phyloP scores from a whole-genome alignment of 257 asterid genomes.

The Penstemon eatonii region DNA sequence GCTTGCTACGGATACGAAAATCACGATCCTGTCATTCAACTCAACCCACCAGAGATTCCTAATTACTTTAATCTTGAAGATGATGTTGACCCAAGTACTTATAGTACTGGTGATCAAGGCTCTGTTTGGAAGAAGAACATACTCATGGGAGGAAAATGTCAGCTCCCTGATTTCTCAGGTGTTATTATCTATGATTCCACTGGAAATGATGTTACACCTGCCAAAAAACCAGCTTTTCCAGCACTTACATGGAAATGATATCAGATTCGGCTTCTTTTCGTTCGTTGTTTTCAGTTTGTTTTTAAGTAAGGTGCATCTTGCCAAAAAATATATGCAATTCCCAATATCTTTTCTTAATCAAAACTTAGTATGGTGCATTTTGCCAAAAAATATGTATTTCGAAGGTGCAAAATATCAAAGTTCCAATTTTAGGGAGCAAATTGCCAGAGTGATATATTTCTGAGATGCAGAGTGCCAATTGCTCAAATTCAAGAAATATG shows the following conservation, averaged over 20 bases:
- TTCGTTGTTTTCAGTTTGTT: not conserved
- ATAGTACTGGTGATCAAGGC: slow-evolving; percentile 42
- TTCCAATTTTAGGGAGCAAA: too few species aligned
- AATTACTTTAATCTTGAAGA: slow-evolving; percentile 34
- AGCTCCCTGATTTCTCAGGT: slow-evolving; percentile 83
- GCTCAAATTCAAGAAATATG: not conserved
- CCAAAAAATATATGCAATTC: too few species aligned
- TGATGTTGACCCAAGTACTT: slow-evolving; percentile 45
- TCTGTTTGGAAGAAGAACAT: slow-evolving; percentile 75
- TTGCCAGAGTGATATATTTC: too few species aligned
- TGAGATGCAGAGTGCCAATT: too few species aligned
- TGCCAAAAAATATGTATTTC: too few species aligned
- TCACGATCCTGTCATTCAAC: slow-evolving; percentile 71
- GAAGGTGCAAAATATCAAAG: too few species aligned
- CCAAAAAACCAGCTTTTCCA: slow-evolving; percentile 41
- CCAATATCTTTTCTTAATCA: too few species aligned
- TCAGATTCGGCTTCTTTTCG: not conserved
- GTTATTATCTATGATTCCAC: slow-evolving; percentile 70
- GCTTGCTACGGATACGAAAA: slow-evolving; percentile 48
- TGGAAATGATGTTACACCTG: slow-evolving; percentile 48
- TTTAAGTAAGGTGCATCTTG: too few species aligned
- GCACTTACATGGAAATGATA: slow-evolving; percentile 64
- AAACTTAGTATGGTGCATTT: too few species aligned
- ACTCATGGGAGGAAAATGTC: slow-evolving; percentile 83
- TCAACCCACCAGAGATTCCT: slow-evolving; percentile 45